Conservation (phyloP, 2,329 filamentous ascomycete genomes). For the Dothidotthia symphoricarpi region DNA sequence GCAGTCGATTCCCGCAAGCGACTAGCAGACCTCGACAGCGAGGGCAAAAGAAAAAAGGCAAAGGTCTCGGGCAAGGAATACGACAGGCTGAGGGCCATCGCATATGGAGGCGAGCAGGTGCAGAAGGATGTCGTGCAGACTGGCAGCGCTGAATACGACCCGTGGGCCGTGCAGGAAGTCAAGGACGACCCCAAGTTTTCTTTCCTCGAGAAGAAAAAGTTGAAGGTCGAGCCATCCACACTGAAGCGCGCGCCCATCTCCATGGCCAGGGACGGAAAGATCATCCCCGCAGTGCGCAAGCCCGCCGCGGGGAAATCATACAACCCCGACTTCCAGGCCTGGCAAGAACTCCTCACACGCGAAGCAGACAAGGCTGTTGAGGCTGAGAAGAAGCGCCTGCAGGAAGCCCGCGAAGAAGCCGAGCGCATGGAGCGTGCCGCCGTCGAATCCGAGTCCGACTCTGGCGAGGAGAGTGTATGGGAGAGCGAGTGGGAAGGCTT, state of each 20-base stretch:
- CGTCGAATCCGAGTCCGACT: conserved; percentile 70
- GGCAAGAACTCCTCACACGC: conserved; percentile 69
- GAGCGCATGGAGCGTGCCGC: conserved; percentile 67
- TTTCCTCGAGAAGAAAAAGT: conserved; percentile 65
- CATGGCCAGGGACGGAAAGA: conserved; percentile 77
- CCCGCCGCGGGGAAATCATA: conserved; percentile 86
- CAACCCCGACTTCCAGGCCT: conserved; percentile 85
- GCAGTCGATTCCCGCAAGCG: conserved; percentile 79
- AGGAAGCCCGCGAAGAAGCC: conserved; percentile 64
- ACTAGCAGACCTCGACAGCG: conserved; percentile 67
- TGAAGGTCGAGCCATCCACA: conserved; percentile 71
- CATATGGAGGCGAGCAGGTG: conserved; percentile 64
- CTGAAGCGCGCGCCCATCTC: conserved; percentile 76
- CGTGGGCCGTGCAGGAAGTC: conserved; percentile 64
- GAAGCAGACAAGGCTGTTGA: conserved; percentile 79
- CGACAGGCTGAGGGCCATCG: conserved; percentile 71
- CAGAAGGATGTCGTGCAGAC: conserved; percentile 51
- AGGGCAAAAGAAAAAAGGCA: conserved; percentile 68
- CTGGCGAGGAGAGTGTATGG: conserved; percentile 90
- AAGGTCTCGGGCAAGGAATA: conserved; percentile 87
- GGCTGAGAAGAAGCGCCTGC: conserved; percentile 71
- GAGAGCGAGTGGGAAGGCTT: conserved; percentile 74
- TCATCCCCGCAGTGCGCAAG: conserved; percentile 72
- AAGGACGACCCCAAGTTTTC: conserved; percentile 56
- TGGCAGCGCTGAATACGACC: conserved; percentile 66